Evolutionary conservation across 1,284 basidiomycete genomes (phyloP).

Genomic region (Leccinum solheimii): DNA sequence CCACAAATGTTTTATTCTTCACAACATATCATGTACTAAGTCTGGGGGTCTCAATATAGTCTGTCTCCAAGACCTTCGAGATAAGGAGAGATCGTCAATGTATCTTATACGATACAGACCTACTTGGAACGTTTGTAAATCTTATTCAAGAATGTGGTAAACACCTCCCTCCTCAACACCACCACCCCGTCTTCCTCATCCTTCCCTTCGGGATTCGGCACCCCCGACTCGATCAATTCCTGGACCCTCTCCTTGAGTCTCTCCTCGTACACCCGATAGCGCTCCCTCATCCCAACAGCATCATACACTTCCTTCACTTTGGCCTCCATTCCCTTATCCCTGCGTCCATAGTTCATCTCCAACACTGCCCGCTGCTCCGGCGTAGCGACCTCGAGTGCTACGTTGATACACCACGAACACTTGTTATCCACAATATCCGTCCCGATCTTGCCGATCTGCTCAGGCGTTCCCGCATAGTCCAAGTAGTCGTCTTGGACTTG

Average conservation of each 20-base stretch:
- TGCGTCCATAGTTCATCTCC: constrained; percentile 87
- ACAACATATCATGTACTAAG: no score
- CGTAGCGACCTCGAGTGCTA: constrained; percentile 70
- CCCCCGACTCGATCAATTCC: constrained; percentile 51
- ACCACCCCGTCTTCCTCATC: constrained; percentile 24
- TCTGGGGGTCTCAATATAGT: no score
- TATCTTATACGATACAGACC: background rate
- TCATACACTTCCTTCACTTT: constrained; percentile 70
- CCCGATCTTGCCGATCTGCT: constrained; percentile 95
- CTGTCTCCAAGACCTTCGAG: background rate
- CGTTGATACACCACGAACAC: constrained; percentile 97
- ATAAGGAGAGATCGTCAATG: background rate
- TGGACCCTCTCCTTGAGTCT: constrained; percentile 60
- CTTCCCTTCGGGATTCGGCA: constrained; percentile 48
- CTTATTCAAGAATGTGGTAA: constrained; percentile 33
- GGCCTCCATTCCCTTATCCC: constrained; percentile 58
- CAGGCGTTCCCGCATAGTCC: constrained; percentile 89
- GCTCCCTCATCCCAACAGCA: constrained; percentile 59
- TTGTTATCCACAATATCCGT: constrained; percentile 99
- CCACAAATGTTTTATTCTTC: no score
- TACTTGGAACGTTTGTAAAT: constrained; percentile 19
- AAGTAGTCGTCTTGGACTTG: constrained; percentile 98
- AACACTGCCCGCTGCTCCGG: constrained; percentile 58
- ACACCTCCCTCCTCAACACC: constrained; percentile 47
- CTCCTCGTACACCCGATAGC: constrained; percentile 70